Percentiles rank a stretch among this genome's conserved stretches.
These are phyloP conservation scores for Oropetium thomaeum DNA, from an alignment of 176 grass and related monocot genomes.

Conservation along the genomic window DNA sequence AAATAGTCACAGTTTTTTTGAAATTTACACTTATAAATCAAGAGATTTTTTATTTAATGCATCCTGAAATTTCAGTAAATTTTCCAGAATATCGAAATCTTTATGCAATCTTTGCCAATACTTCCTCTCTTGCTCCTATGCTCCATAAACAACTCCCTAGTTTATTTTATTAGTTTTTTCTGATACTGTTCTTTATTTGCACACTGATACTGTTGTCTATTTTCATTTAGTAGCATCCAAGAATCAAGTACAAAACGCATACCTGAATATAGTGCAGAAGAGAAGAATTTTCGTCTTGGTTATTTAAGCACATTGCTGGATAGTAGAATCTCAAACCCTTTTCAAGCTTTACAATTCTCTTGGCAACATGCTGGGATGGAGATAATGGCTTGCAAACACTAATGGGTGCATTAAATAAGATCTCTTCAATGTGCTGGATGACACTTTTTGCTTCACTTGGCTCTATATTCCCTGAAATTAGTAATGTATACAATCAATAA, in stretches of 20 bases:
- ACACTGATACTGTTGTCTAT: not conserved
- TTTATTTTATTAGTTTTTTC: not conserved
- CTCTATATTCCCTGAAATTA: constrained; percentile 77
- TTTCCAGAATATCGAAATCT: not conserved
- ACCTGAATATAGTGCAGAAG: constrained; percentile 95
- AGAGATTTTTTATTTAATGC: not conserved
- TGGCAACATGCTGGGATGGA: constrained; percentile 79
- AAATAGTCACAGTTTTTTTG: no score
- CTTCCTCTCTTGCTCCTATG: not conserved
- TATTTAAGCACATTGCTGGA: constrained; percentile 63
- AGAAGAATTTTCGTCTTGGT: constrained; percentile 84
- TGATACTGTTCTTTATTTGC: not conserved
- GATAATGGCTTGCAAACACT: constrained; percentile 64
- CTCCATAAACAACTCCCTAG: not conserved
- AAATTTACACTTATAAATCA: not conserved
- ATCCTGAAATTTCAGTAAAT: not conserved
- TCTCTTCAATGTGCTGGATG: constrained; percentile 60
- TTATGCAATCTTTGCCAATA: not conserved
- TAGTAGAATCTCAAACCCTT: constrained; percentile 72
- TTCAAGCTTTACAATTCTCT: constrained; percentile 92
- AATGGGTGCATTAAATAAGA: constrained; percentile 54
- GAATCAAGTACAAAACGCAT: constrained; percentile 10
- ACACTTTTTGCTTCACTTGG: constrained; percentile 62
- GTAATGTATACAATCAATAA: constrained; percentile 21
- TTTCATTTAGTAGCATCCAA: not conserved